A percentile compares a stretch with the other conserved stretches of the same genome.
phyloP scores from a whole-genome alignment of 2,329 filamentous ascomycete genomes.

The Sarocladium strictum region DNA sequence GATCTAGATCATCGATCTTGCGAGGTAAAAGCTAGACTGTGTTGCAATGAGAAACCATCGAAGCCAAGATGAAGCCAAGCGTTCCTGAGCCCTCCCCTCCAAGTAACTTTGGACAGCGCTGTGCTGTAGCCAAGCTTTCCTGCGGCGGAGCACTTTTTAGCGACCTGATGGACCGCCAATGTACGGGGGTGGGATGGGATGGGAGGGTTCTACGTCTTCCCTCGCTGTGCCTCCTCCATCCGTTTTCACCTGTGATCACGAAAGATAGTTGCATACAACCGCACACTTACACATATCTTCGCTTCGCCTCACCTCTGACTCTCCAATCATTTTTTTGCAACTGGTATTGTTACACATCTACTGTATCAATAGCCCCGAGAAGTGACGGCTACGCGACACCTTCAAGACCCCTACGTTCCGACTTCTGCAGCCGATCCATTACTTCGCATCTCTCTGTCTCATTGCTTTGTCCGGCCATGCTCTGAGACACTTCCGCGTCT shows the following conservation, averaged over 20 bases:
- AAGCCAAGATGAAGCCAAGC: neutral
- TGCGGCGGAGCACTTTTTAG: neutral
- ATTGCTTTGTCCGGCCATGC: slow-evolving; percentile 6
- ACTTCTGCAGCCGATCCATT: neutral
- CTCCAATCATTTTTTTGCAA: neutral
- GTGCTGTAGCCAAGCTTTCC: neutral
- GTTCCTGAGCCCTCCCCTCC: neutral
- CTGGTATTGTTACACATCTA: neutral
- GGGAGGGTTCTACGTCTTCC: neutral
- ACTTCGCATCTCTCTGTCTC: neutral
- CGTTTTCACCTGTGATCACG: no score
- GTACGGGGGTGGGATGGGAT: no score
- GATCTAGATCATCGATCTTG: no score
- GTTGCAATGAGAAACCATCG: no score
- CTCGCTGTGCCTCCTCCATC: neutral
- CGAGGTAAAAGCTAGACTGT: no score
- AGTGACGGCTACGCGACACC: neutral
- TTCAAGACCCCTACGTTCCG: neutral
- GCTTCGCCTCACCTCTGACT: no score
- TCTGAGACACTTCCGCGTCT: neutral
- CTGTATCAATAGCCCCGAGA: neutral
- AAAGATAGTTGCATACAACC: no score
- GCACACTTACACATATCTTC: neutral
- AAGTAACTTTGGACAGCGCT: neutral
- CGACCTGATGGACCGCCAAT: neutral